phyloP scores from a whole-genome alignment of 805 yeast genomes.

The Myxozyma neotropica region DNA sequence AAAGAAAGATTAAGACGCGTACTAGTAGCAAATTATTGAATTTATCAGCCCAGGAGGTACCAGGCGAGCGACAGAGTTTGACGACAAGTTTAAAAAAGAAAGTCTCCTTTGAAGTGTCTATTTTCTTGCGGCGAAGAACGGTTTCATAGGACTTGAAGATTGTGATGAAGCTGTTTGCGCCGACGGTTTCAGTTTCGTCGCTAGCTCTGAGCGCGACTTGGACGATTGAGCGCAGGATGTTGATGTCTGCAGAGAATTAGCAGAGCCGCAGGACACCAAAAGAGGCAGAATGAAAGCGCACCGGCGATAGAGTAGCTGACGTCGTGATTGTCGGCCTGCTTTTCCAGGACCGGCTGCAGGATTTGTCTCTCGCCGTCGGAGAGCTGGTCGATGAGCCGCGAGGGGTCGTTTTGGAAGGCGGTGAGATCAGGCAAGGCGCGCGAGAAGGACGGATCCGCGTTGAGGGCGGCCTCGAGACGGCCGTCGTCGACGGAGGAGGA shows the following conservation, averaged over 20 bases:
- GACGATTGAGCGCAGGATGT: conserved; percentile 30
- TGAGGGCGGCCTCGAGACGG: conserved; percentile 9
- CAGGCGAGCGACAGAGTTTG: conserved; percentile 25
- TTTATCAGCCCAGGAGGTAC: conserved; percentile 28
- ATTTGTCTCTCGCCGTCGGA: conserved; percentile 17
- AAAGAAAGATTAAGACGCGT: background rate
- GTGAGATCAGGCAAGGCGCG: conserved; percentile 22
- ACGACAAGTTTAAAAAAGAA: conserved; percentile 27
- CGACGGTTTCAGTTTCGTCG: conserved; percentile 6
- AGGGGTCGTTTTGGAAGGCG: conserved; percentile 16
- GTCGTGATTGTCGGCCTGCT: conserved; percentile 4
- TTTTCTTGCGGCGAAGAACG: conserved; percentile 22
- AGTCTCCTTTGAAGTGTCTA: conserved; percentile 25
- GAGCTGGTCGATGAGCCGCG: conserved; percentile 15
- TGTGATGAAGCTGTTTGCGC: conserved; percentile 19
- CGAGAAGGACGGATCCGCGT: conserved; percentile 22
- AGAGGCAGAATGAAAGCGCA: background rate
- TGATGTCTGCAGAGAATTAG: conserved; percentile 17
- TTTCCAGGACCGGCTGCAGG: conserved; percentile 13
- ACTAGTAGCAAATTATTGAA: conserved; percentile 23
- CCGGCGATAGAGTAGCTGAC: conserved; percentile 19
- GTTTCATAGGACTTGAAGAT: conserved; percentile 28
- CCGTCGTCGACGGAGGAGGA: too few species aligned
- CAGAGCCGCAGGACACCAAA: background rate
- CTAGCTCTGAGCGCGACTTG: conserved; percentile 20